phyloP scores from a whole-genome alignment of 305 asterid species.

The Petunia hybrid region DNA sequence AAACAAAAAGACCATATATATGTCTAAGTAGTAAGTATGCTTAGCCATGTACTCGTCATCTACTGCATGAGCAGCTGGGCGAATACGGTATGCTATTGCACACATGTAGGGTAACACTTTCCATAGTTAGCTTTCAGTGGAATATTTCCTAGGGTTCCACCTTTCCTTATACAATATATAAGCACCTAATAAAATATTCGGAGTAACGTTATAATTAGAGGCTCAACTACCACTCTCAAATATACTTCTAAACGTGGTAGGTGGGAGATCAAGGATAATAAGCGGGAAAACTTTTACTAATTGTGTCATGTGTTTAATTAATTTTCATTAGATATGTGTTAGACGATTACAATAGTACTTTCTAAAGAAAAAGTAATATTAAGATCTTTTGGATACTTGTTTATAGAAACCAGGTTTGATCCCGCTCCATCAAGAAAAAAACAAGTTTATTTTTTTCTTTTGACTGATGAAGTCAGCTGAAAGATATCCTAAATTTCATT shows the following conservation, averaged over 20 bases:
- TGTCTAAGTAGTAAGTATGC: conserved; percentile 24
- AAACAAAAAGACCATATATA: neutral
- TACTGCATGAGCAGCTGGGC: conserved; percentile 53
- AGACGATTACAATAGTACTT: too few species aligned
- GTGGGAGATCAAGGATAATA: neutral
- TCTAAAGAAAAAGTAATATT: too few species aligned
- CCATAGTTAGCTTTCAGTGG: conserved; percentile 3
- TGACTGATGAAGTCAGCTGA: too few species aligned
- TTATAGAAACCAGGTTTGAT: too few species aligned
- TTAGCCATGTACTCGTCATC: conserved; percentile 22
- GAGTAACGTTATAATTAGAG: neutral
- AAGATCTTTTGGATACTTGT: too few species aligned
- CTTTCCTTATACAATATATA: neutral
- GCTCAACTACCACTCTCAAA: neutral
- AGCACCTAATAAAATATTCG: neutral
- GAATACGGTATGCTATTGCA: conserved; percentile 39
- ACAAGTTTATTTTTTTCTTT: too few species aligned
- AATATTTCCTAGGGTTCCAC: neutral
- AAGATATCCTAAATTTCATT: too few species aligned
- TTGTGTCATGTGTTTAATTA: neutral
- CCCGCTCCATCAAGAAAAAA: too few species aligned
- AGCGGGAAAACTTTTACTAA: neutral
- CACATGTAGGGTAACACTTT: neutral
- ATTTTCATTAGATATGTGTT: too few species aligned
- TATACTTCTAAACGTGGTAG: neutral